Base-by-base conservation (phyloP, 805 yeast species). In the Wickerhamomyces chambardii region DNA sequence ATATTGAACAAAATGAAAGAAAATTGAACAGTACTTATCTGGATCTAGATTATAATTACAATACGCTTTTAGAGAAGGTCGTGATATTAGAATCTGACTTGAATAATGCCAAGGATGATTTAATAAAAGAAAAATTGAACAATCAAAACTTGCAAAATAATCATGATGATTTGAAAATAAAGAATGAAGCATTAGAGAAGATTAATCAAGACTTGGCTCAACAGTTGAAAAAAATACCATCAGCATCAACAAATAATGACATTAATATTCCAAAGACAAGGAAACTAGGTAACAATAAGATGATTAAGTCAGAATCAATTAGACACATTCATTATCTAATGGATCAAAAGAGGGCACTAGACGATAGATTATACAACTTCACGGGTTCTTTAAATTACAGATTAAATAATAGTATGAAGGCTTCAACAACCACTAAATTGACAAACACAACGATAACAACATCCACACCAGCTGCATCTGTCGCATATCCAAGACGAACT, bases 1-100 rank as follows among this genome's bases (percentile, higher is more conserved):
- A 58, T 36, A 53, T 64, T 43, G 73, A 66, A 41, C 63, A 64
- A 30, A 57, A 51, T 22, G 70, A 62, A 29, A 43, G 69, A 29
- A 55, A 55, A 30, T 47, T 62, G 29, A 45, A 56, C 25, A 37
- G 50, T 5, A 52, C 59, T 14, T 47, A 61, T 32, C 47, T 48
- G 19, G 64, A 60, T 10, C 37, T 64, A n/a, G 58, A 59, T 31
- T 47, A 46, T 10, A 56, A 56, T 22, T 63, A 63, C 39, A 56
- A 59, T 32, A 41, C 38, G 8, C 36, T 61, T 2, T 43, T 66
- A 15, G 74, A 68, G 40, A 50, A 47, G 32, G 44, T 58, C 8
- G 65, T 69, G 2, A 35, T 68, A 25, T 42, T 63, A 12, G 71
- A 65, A 33, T 48, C 58, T 4, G 71, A 65, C 21, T 28, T 57